Evolutionary conservation across 768 basidiomycete genomes (phyloP).

Genomic region (Tylopilus balloui): DNA sequence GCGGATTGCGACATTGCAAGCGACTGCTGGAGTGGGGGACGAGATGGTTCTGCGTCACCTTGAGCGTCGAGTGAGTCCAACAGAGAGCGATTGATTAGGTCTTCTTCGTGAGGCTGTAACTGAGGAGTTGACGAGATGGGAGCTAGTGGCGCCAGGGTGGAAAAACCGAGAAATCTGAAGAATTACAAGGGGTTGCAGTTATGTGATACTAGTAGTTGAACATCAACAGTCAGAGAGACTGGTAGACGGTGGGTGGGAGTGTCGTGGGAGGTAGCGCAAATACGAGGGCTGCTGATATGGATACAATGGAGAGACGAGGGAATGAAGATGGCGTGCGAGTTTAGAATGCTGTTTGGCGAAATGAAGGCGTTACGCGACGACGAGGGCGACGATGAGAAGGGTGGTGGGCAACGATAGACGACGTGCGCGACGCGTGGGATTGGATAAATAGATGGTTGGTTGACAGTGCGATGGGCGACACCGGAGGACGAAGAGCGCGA

Average conservation of each 20-base stretch:
- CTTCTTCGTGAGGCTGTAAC: constrained; percentile 50
- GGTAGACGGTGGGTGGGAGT: constrained; percentile 26
- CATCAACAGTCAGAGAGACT: constrained; percentile 41
- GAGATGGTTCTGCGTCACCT: constrained; percentile 72
- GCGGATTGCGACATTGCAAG: constrained; percentile 45
- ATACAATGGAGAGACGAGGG: constrained; percentile 37
- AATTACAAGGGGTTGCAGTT: constrained; percentile 31
- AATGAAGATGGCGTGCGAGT: constrained; percentile 20
- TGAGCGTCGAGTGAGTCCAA: constrained; percentile 80
- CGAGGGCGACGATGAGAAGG: constrained; percentile 16
- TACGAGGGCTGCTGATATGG: constrained; percentile 36
- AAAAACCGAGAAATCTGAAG: constrained; percentile 19
- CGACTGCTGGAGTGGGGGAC: constrained; percentile 28
- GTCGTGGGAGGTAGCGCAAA: constrained; percentile 33
- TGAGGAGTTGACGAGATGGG: constrained; percentile 29
- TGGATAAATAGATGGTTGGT: constrained; percentile 32
- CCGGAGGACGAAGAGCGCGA: constrained; percentile 21
- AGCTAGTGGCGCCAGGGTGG: constrained; percentile 51
- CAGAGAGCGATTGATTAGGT: constrained; percentile 81
- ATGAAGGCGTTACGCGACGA: constrained; percentile 27
- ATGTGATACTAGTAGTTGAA: constrained; percentile 31
- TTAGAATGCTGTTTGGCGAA: constrained; percentile 29
- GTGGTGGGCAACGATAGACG: constrained; percentile 27
- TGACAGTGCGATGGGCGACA: constrained; percentile 20
- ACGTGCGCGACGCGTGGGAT: constrained; percentile 48